Percentiles rank a stretch among this genome's conserved stretches.
phyloP scores from a whole-genome alignment of 768 basidiomycete genomes.

The Pulveroboletus sp. region DNA sequence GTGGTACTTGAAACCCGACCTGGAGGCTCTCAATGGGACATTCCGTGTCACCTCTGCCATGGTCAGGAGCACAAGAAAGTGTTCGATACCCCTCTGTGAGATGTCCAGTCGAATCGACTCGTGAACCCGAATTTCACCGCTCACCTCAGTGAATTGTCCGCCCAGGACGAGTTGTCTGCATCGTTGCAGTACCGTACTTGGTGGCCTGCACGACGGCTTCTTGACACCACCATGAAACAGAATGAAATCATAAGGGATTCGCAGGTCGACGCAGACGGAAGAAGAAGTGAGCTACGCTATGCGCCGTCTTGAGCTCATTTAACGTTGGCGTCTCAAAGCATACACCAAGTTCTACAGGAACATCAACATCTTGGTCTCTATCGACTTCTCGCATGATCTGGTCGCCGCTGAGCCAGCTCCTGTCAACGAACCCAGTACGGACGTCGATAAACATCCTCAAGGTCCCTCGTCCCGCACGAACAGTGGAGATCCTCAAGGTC shows the following conservation, averaged over 20 bases:
- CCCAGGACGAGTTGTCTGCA: not conserved
- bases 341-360: not conserved
- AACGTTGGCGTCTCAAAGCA: not conserved
- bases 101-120: not conserved
- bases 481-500: no score
- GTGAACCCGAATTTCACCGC: not conserved
- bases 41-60: not conserved
- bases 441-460: no score
- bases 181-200: not conserved
- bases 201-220: not conserved
- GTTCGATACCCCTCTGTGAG: not conserved
- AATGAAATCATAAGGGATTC: not conserved
- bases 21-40: no score
- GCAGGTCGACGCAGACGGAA: not conserved
- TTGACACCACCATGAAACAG: not conserved
- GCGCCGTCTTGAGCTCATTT: not conserved
- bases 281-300: not conserved
- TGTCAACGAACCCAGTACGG: no score
- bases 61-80: not conserved
- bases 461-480: not conserved
- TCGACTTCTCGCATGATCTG: not conserved
- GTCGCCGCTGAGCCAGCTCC: not conserved
- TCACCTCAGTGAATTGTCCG: no score
- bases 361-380: not conserved
- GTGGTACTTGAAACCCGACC: not conserved